Conservation (phyloP, 2,329 filamentous ascomycete species). For the Chrysoporthe cubensis region DNA sequence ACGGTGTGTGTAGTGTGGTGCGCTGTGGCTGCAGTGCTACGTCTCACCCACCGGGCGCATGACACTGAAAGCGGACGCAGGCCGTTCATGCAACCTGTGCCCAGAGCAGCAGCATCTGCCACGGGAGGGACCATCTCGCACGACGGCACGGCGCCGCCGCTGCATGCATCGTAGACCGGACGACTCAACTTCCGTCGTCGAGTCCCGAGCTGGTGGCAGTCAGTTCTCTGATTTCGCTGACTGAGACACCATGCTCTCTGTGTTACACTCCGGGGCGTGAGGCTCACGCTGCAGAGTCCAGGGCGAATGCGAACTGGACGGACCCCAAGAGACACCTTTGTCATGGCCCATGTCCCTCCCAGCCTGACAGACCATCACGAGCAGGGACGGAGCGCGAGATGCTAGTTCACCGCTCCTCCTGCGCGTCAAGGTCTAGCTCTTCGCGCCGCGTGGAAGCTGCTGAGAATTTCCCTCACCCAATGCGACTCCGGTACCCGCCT, state of each 20-base stretch:
- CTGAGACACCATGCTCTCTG: background rate
- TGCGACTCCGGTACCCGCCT: background rate
- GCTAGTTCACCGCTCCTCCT: constrained; percentile 12
- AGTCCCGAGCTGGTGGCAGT: background rate
- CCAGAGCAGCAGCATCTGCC: background rate
- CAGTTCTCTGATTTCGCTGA: background rate
- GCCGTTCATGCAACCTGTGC: background rate
- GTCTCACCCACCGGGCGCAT: background rate
- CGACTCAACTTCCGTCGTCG: background rate
- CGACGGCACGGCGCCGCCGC: constrained; percentile 8
- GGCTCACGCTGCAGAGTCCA: too few species aligned
- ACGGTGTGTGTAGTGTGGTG: background rate
- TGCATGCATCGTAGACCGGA: background rate
- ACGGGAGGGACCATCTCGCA: background rate
- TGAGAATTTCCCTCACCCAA: background rate
- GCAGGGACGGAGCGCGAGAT: background rate
- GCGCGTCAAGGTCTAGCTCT: background rate
- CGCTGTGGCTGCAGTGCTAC: constrained; percentile 11
- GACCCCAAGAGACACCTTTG: background rate
- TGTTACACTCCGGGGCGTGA: too few species aligned
- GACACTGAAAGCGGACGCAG: constrained; percentile 1
- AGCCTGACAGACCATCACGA: background rate
- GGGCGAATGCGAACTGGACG: background rate
- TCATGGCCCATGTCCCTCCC: background rate
- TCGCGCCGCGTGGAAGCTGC: background rate